Conservation (phyloP, 371 early-diverging fungal species). For the Enterospora canceri region DNA sequence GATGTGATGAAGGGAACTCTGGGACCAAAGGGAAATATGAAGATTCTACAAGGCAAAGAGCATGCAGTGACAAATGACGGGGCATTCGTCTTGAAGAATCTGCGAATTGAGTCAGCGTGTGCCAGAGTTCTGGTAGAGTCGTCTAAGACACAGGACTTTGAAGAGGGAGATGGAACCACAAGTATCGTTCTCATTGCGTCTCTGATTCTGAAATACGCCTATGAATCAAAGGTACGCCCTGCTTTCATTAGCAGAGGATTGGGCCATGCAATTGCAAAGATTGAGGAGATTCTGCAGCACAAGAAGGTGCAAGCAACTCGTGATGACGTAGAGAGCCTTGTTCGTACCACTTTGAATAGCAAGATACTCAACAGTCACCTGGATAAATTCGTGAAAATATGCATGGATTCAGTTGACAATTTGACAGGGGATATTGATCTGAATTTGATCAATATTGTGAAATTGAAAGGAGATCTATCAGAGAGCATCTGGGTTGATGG, state of each 20-base stretch:
- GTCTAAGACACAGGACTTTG: conserved; percentile 95
- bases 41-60: conserved; percentile 73
- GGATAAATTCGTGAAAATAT: conserved; percentile 81
- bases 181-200: conserved; percentile 91
- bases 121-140: conserved; percentile 81
- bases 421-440: conserved; percentile 60
- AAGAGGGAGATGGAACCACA: conserved; percentile 99
- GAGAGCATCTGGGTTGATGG: conserved; percentile 92
- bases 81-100: conserved; percentile 93
- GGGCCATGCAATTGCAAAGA: conserved; percentile 72
- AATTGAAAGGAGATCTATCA: conserved; percentile 79
- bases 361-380: conserved; percentile 89
- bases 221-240: conserved; percentile 86
- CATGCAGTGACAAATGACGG: conserved; percentile 97
- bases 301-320: conserved; percentile 67
- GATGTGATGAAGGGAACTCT: conserved; percentile 76
- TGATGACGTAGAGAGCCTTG: conserved; percentile 55
- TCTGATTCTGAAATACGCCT: conserved; percentile 85
- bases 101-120: conserved; percentile 86
- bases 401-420: conserved; percentile 79
- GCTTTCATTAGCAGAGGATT: conserved; percentile 91
- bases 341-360: conserved; percentile 86
- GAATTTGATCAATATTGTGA: conserved; percentile 94
- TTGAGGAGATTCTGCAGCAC: conserved; percentile 69
- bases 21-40: conserved; percentile 69